phyloP scores from a whole-genome alignment of 768 basidiomycete species.

The Panaeolus cyanescens region DNA sequence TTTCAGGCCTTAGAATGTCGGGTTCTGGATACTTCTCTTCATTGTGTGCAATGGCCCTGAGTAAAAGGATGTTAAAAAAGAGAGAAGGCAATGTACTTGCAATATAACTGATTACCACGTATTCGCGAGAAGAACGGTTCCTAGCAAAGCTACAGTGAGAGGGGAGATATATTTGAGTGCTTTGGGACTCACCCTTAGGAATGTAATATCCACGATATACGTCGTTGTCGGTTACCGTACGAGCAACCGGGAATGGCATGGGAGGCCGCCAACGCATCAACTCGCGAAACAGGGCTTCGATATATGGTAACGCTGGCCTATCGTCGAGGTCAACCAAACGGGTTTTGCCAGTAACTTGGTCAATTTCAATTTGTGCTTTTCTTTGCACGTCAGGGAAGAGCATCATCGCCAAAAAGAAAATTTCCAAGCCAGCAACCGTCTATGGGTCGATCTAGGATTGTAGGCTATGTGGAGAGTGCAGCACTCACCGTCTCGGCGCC shows the following conservation, averaged over 20 bases:
- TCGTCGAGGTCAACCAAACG: conserved; percentile 20
- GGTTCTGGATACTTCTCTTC: conserved; percentile 22
- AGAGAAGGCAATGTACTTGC: too few relatives aligned
- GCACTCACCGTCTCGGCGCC: conserved; percentile 14
- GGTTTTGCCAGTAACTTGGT: conserved; percentile 14
- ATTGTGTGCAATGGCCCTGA: conserved; percentile 22
- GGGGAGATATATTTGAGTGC: too few relatives aligned
- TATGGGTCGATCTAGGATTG: background rate
- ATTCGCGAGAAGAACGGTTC: conserved; percentile 12
- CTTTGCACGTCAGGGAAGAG: conserved; percentile 17
- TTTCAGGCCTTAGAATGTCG: conserved; percentile 23
- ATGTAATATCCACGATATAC: background rate
- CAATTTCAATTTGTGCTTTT: conserved; percentile 20
- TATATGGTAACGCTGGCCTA: conserved; percentile 13
- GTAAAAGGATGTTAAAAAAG: too few relatives aligned
- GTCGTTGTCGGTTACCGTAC: background rate
- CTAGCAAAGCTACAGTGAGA: background rate
- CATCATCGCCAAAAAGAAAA: conserved; percentile 19
- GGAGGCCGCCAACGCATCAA: conserved; percentile 1
- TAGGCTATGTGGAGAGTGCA: background rate
- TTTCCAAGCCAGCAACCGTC: conserved; percentile 4
- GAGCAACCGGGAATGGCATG: conserved; percentile 3
- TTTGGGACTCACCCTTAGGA: conserved; percentile 3
- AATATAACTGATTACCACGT: conserved; percentile 13
- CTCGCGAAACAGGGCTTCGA: conserved; percentile 2